Evolutionary conservation across 208 protist genomes (phyloP).

Genomic region (Trypanosomatidae sp.): DNA sequence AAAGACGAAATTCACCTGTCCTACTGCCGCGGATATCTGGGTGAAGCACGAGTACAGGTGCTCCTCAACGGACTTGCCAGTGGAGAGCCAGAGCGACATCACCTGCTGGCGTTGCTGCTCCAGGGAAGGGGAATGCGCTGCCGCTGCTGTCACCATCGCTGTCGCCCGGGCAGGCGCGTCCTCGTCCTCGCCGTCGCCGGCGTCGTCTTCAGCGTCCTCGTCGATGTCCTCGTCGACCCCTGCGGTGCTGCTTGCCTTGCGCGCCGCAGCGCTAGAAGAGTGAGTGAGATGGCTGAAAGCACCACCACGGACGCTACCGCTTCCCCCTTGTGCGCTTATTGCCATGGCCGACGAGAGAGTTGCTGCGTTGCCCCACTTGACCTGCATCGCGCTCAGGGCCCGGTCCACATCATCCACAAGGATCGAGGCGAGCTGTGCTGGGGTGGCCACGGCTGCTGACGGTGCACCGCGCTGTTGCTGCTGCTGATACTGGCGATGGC

Average conservation of each 20-base stretch:
- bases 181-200: constrained; percentile 12
- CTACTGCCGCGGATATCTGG: constrained; percentile 65
- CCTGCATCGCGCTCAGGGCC: constrained; percentile 72
- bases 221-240: not conserved
- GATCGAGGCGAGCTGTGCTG: constrained; percentile 46
- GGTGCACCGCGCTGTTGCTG: constrained; percentile 14
- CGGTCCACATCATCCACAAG: constrained; percentile 79
- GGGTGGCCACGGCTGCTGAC: not conserved
- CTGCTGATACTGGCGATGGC: constrained; percentile 20
- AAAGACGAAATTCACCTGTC: constrained; percentile 75
- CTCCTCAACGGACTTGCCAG: constrained; percentile 47
- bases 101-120: constrained; percentile 40
- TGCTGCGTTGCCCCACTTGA: constrained; percentile 45
- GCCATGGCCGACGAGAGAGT: constrained; percentile 14
- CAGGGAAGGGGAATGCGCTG: constrained; percentile 6
- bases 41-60: constrained; percentile 44
- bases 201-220: constrained; percentile 1
- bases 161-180: not conserved
- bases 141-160: not conserved
- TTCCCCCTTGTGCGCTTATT: not conserved
- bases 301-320: not conserved
- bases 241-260: not conserved
- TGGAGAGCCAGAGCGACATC: constrained; percentile 31
- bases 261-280: not conserved
- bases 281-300: not conserved